These are phyloP conservation scores for Raddia distichophylla DNA, from an alignment of 176 grass and related monocot species.

Conservation along the genomic window DNA sequence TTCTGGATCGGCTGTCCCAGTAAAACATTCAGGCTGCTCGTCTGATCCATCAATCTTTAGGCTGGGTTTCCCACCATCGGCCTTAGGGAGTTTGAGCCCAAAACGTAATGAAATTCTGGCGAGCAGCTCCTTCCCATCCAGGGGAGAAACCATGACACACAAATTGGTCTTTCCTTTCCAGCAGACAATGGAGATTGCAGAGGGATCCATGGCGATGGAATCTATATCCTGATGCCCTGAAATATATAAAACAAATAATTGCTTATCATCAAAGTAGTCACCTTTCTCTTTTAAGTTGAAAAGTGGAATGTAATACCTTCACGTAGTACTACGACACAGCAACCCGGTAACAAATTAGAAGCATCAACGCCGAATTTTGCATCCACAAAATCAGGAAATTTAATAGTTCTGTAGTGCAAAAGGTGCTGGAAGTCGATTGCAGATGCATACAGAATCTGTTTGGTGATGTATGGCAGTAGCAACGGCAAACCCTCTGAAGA, in stretches of 20 bases:
- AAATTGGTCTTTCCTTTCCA: conserved; percentile 99
- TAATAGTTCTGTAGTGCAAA: conserved; percentile 78
- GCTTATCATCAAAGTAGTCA: background rate
- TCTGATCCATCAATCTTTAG: conserved; percentile 28
- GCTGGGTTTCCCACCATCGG: conserved; percentile 23
- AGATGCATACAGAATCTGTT: conserved; percentile 75
- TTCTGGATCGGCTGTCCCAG: conserved; percentile 29
- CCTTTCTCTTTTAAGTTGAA: background rate
- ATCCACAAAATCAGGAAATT: conserved; percentile 89
- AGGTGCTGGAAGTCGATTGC: conserved; percentile 81
- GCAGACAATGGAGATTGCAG: conserved; percentile 74
- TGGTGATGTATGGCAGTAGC: conserved; percentile 82
- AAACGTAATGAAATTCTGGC: conserved; percentile 72
- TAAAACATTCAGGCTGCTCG: conserved; percentile 8
- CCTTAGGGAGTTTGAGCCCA: conserved; percentile 39
- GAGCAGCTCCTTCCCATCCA: conserved; percentile 82
- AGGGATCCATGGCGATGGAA: conserved; percentile 58
- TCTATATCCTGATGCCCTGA: conserved; percentile 53
- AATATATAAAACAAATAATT: conserved; percentile 12
- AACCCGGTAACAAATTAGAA: conserved; percentile 67
- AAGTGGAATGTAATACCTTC: conserved; percentile 58
- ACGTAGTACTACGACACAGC: conserved; percentile 66
- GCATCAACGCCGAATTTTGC: conserved; percentile 68
- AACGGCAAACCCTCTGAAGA: conserved; percentile 94
- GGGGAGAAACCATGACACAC: conserved; percentile 81